Evolutionary conservation across 2,329 filamentous ascomycete genomes (phyloP).

Genomic region (Capronia epimyces): DNA sequence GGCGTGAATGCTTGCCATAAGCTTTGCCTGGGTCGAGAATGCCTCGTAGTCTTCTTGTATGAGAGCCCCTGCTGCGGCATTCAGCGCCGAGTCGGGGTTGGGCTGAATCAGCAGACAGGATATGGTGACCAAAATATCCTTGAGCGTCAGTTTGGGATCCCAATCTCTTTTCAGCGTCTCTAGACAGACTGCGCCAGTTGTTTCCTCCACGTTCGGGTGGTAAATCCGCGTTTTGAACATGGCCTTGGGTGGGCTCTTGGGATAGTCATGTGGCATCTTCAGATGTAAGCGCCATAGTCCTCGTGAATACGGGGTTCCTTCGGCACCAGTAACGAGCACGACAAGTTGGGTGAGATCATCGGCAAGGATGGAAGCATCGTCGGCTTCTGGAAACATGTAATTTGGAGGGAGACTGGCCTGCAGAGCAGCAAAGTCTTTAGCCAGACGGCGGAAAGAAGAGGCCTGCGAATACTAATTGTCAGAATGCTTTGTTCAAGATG

Average conservation of each 20-base stretch:
- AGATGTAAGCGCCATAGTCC: conserved; percentile 58
- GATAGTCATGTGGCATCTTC: conserved; percentile 48
- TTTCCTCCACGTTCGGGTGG: conserved; percentile 61
- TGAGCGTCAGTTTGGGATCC: conserved; percentile 52
- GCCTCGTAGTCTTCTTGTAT: conserved; percentile 55
- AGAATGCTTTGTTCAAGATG: background rate
- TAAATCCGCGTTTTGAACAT: conserved; percentile 57
- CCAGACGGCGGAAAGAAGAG: conserved; percentile 52
- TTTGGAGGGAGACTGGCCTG: conserved; percentile 54
- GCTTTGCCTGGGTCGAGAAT: conserved; percentile 52
- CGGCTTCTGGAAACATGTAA: conserved; percentile 51
- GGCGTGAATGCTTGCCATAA: conserved; percentile 61
- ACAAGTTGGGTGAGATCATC: conserved; percentile 56
- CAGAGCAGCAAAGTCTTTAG: conserved; percentile 54
- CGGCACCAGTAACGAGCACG: conserved; percentile 54
- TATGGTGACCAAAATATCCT: conserved; percentile 56
- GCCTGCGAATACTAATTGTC: conserved; percentile 8
- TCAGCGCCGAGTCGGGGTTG: conserved; percentile 59
- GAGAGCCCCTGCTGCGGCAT: conserved; percentile 55
- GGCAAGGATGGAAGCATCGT: conserved; percentile 32
- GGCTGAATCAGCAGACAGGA: conserved; percentile 59
- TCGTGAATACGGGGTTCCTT: conserved; percentile 54
- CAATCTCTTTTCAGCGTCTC: conserved; percentile 62
- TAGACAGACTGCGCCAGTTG: conserved; percentile 58
- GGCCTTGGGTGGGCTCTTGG: conserved; percentile 50